Evolutionary conservation across 2,329 filamentous ascomycete genomes (phyloP).

Genomic region (Colletotrichum cordylinicola): DNA sequence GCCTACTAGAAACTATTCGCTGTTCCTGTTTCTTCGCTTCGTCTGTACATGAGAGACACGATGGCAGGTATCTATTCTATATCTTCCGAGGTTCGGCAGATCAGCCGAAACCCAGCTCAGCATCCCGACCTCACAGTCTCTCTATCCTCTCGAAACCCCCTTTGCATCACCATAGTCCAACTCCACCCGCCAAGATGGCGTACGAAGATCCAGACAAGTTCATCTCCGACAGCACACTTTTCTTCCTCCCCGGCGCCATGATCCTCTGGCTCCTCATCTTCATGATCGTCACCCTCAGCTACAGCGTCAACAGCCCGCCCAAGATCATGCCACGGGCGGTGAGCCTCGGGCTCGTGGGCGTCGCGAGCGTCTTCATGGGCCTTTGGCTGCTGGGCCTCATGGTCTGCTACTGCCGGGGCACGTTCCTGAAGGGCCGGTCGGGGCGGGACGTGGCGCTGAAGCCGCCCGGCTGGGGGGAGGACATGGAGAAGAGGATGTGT

Average conservation of each 20-base stretch:
- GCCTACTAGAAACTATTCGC: background rate
- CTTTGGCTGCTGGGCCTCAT: conserved; percentile 4
- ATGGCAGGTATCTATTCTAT: background rate
- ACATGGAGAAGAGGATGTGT: background rate
- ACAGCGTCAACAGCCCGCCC: background rate
- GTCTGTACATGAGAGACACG: background rate
- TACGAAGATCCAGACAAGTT: background rate
- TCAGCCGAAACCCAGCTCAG: background rate
- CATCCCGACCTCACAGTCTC: background rate
- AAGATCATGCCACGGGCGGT: background rate
- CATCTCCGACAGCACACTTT: conserved; percentile 5
- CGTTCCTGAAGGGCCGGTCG: background rate
- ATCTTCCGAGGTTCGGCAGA: background rate
- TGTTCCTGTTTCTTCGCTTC: background rate
- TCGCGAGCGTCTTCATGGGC: background rate
- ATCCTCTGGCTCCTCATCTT: conserved; percentile 6
- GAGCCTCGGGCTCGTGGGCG: background rate
- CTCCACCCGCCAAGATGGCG: background rate
- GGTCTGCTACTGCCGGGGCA: conserved; percentile 5
- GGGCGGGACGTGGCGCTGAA: background rate
- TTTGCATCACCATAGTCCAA: background rate
- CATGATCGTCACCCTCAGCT: conserved; percentile 11
- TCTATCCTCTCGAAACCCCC: background rate
- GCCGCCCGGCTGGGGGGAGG: background rate
- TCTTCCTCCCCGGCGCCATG: background rate